A percentile compares a stretch with the other conserved stretches of the same genome.
phyloP scores from a whole-genome alignment of 2,329 filamentous ascomycete genomes.

The Arthroderma sp. region DNA sequence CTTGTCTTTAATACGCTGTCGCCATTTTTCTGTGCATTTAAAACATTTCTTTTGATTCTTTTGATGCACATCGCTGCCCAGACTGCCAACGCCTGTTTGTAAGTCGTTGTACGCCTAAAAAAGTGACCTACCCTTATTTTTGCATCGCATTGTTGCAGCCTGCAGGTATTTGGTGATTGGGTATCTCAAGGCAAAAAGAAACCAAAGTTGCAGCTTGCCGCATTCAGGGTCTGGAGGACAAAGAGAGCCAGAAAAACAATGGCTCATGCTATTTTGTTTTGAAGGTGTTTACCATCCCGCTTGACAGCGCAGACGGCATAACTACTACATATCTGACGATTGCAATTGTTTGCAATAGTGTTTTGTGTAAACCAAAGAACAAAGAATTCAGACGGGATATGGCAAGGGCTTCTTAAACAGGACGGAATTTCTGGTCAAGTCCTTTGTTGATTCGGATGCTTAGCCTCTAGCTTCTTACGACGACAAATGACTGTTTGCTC shows the following conservation, averaged over 20 bases:
- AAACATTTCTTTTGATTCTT: too few species aligned
- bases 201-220: constrained; percentile 17
- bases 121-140: constrained; percentile 10
- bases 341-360: constrained; percentile 13
- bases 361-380: constrained; percentile 7
- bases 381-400: constrained; percentile 8
- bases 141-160: constrained; percentile 21
- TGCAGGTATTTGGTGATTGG: constrained; percentile 15
- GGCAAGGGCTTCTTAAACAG: constrained; percentile 9
- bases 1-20: too few species aligned
- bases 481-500: neutral
- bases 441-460: constrained; percentile 5
- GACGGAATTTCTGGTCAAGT: constrained; percentile 12
- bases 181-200: constrained; percentile 13
- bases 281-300: neutral
- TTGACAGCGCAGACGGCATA: too few species aligned
- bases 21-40: too few species aligned
- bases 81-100: constrained; percentile 7
- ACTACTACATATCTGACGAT: constrained; percentile 7
- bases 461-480: constrained; percentile 1
- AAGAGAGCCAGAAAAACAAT: constrained; percentile 21
- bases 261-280: constrained; percentile 7
- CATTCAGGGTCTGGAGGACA: constrained; percentile 19
- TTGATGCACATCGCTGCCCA: too few species aligned
- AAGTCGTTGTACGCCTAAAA: constrained; percentile 13